Evolutionary conservation across 768 basidiomycete species (phyloP), one percentile per base, ranked within the genome.

Genomic region (Mycena haematopus): DNA sequence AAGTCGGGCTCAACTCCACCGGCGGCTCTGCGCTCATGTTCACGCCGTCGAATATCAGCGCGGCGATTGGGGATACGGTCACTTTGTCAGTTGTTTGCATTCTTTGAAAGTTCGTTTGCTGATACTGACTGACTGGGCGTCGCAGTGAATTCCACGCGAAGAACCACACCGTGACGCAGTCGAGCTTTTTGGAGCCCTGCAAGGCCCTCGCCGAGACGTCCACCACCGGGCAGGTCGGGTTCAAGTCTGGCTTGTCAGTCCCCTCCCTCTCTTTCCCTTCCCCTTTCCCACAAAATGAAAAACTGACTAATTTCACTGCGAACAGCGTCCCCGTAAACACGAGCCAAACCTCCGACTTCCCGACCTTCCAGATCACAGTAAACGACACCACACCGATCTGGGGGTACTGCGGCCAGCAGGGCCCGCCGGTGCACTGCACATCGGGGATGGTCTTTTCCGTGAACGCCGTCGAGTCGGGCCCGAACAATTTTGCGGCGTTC

Each of bases 371-470:
- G 13, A 71, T 83, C 63, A 73, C 71, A 33, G 71, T 82, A 58
- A 82, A 82, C 69, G 77, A 83, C 68, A 67, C 65, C 0, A 45
- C 38, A 14, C 68, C 65, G 2, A 67, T 83, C 66, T 82, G 79
- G 82, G 77, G 74, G 8, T 81, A 76, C 71, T 82, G 82, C 65
- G 72, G 70, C 3, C 80, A 82, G 59, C 42, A 63, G 5, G 72
- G 29, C 29, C 29, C 29, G 29, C 29, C 29, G 29, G 29, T 31
- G 6, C 29, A 31, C 29, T 31, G 29, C 68, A 72, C 72, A 1
- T 56, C 71, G 29, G 82, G 82, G 40, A 84, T 83, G 83, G 82
- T 83, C 56, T 82, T 82, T 69, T 67, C 79, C 14, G 75, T 75
- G 59, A 84, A 81, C 70, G 76, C 81, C 5, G 70, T 72, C 27